These are phyloP conservation scores for Roridomyces roridus DNA, from an alignment of 768 basidiomycete genomes.

Conservation along the genomic window DNA sequence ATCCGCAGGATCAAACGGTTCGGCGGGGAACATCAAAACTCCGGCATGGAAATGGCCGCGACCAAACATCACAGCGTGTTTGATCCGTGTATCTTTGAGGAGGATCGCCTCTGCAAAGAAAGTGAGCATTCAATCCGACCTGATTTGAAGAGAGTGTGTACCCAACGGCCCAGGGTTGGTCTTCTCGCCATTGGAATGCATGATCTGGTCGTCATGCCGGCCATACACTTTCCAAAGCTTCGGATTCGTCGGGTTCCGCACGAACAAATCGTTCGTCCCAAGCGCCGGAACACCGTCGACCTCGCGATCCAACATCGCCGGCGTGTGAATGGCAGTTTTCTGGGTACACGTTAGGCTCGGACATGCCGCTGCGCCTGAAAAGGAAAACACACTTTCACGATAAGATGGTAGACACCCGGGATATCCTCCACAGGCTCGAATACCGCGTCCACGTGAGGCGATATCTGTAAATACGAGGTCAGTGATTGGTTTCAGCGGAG, in stretches of 20 bases:
- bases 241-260: slow-evolving; percentile 45
- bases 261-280: slow-evolving; percentile 46
- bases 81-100: slow-evolving; percentile 33
- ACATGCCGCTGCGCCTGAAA: neutral
- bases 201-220: slow-evolving; percentile 49
- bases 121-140: slow-evolving; percentile 7
- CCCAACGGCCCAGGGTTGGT: slow-evolving; percentile 44
- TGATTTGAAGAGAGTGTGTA: slow-evolving; percentile 26
- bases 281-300: slow-evolving; percentile 46
- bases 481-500: neutral
- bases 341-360: neutral
- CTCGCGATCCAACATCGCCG: slow-evolving; percentile 33
- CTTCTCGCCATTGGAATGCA: slow-evolving; percentile 51
- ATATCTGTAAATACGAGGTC: neutral
- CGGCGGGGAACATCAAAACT: slow-evolving; percentile 35
- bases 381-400: neutral
- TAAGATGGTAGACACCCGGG: neutral
- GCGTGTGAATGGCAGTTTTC: slow-evolving; percentile 10
- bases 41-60: slow-evolving; percentile 41
- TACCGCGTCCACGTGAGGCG: neutral
- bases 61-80: slow-evolving; percentile 44
- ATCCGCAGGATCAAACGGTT: slow-evolving; percentile 32
- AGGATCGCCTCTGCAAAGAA: slow-evolving; percentile 45
- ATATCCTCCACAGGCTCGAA: neutral
- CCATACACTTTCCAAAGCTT: slow-evolving; percentile 42